These are phyloP conservation scores for Mycena floridula DNA, from an alignment of 768 basidiomycete genomes.

Conservation along the genomic window DNA sequence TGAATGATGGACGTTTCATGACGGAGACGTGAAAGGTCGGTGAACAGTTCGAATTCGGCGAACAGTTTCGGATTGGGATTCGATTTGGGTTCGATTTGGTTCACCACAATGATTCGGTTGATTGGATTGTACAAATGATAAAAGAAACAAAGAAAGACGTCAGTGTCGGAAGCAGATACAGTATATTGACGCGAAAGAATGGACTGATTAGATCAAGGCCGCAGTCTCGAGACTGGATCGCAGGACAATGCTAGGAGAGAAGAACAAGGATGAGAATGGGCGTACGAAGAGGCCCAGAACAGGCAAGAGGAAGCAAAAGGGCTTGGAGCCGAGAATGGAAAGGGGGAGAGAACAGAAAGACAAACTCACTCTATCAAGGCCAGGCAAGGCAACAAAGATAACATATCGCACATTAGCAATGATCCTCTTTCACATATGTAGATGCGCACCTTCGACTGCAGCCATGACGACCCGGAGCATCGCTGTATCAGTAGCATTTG, in stretches of 20 bases:
- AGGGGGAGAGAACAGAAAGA: not conserved
- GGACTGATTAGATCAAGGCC: conserved; percentile 22
- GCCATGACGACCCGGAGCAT: conserved; percentile 91
- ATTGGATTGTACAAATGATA: conserved; percentile 6
- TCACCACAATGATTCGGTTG: conserved; percentile 3
- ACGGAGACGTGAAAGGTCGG: conserved; percentile 2
- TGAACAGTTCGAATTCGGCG: conserved; percentile 8
- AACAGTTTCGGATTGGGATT: conserved; percentile 7
- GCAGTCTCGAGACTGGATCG: conserved; percentile 29
- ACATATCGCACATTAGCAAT: not conserved
- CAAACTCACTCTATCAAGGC: not conserved
- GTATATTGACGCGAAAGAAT: conserved; percentile 10
- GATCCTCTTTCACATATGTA: not conserved
- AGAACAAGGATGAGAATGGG: conserved; percentile 7
- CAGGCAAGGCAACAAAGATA: too few relatives aligned
- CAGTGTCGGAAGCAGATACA: conserved; percentile 14
- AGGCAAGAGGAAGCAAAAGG: not conserved
- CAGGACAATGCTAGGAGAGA: conserved; percentile 25
- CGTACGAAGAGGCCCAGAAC: not conserved
- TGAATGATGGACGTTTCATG: conserved; percentile 1
- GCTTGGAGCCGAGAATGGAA: not conserved
- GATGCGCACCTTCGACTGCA: conserved; percentile 81
- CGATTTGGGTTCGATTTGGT: not conserved
- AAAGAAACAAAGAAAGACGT: conserved; percentile 12
- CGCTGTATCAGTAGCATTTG: conserved; percentile 87